Base-by-base conservation (phyloP, 495 filamentous ascomycete species). In the Paragyromitra xinjiangensis region DNA sequence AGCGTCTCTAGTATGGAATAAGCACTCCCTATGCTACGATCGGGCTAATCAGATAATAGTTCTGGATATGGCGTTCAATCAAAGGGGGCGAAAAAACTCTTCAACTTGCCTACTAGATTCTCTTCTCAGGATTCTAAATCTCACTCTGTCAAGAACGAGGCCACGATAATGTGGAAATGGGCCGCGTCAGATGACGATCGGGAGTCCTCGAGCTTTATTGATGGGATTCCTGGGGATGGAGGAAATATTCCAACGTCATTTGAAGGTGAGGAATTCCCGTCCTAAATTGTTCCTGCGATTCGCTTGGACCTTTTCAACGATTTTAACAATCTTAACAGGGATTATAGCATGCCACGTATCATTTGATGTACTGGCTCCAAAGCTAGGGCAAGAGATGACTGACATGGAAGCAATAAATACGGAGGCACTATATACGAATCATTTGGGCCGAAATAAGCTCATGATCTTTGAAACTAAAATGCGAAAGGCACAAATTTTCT, bases 11-110 rank as follows among this genome's bases (percentile, higher is more conserved):
- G 63, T 65, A 65, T 12, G 39, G 6, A 22, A 67, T 8, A 58
- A 44, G 3, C 24, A 59, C 6, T 19, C 14, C 11, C 7, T 22
- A 19, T 11, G 4, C n/a, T 12, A 48, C 22, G 24, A 39, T 45
- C 22, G 19, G 26, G 22, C 63, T 65, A 6, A 65, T 48, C 6
- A 16, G n/a, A 50, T 45, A n/a, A 44, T 45, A 69, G 39, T 69
- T 69, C 66, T 69, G 16, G 22, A 69, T 58, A 69, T 45, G 66
- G 51, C 6, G 1, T 22, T 24, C 48, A 44, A 56, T 16, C 19
- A 56, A n/a, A 24, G 8, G 3, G 1, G 40, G 48, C 6, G 7
- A n/a, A 24, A 0, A 5, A 29, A 39, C 39, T 44, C 34, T 22
- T 44, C 19, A 34, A 34, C 29, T 34, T 34, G 11, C 12, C 59